Evolutionary conservation across 2,329 filamentous ascomycete species (phyloP).

Genomic region (Ophiosphaerella herpotricha): DNA sequence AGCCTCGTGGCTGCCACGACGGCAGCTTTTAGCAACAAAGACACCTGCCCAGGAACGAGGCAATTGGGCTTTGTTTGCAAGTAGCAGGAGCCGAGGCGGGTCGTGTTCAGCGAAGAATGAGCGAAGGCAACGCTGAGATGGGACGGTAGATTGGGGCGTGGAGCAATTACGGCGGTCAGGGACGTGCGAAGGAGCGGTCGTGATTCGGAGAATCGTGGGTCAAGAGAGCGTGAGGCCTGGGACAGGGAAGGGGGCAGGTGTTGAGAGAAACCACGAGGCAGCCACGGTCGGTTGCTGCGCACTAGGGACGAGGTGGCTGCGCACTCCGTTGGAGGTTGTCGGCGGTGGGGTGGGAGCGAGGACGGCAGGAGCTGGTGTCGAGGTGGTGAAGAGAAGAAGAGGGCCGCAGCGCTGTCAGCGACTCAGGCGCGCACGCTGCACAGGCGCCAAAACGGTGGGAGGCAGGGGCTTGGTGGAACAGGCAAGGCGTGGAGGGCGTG

Average conservation of each 20-base stretch:
- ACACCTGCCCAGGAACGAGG: conserved; percentile 5
- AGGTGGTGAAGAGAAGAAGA: conserved; percentile 23
- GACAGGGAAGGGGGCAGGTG: conserved; percentile 22
- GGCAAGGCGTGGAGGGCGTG: conserved; percentile 15
- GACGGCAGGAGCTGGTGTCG: conserved; percentile 15
- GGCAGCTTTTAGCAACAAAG: conserved; percentile 10
- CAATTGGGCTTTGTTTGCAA: conserved; percentile 19
- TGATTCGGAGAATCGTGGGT: conserved; percentile 42
- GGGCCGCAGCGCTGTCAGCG: conserved; percentile 13
- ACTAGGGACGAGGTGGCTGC: conserved; percentile 33
- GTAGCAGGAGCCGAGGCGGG: conserved; percentile 5
- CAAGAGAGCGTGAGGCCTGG: conserved; percentile 41
- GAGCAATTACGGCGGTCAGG: conserved; percentile 16
- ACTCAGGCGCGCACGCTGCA: conserved; percentile 17
- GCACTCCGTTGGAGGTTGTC: conserved; percentile 46
- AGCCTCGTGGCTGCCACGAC: conserved; percentile 1
- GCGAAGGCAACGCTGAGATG: conserved; percentile 18
- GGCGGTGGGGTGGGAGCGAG: conserved; percentile 26
- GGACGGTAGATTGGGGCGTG: conserved; percentile 20
- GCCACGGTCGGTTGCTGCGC: conserved; percentile 42
- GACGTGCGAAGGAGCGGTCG: conserved; percentile 36
- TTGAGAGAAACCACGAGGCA: conserved; percentile 22
- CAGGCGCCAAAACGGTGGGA: conserved; percentile 22
- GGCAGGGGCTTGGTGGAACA: conserved; percentile 19
- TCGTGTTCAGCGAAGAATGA: conserved; percentile 25